Conservation (phyloP, 2,329 filamentous ascomycete species). For the Fusarium sulawesiense region DNA sequence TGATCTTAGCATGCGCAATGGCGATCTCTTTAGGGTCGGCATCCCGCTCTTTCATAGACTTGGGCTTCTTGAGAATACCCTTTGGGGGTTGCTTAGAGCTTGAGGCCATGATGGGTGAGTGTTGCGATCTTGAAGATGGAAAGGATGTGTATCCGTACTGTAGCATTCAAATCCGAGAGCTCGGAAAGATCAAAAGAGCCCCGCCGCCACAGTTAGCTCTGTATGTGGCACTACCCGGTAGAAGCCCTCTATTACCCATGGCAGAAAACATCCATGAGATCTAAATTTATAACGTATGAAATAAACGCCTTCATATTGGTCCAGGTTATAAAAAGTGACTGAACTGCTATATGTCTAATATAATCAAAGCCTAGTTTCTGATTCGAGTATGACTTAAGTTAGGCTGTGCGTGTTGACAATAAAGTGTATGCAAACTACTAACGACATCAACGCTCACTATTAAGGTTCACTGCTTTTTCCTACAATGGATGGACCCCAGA, state of each 20-base stretch:
- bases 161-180: not conserved
- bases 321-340: not conserved
- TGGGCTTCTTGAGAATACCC: constrained; percentile 70
- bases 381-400: not conserved
- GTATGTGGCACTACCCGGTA: constrained; percentile 19
- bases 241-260: not conserved
- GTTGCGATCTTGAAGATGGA: not conserved
- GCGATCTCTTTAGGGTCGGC: constrained; percentile 70
- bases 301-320: not conserved
- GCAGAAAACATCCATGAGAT: not conserved
- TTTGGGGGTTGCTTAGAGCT: constrained; percentile 56
- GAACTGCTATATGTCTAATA: not conserved
- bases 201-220: constrained; percentile 21
- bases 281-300: not conserved
- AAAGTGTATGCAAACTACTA: not conserved
- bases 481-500: not conserved
- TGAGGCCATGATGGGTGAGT: constrained; percentile 41
- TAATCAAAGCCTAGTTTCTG: not conserved
- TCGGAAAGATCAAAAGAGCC: constrained; percentile 11
- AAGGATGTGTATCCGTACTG: constrained; percentile 8
- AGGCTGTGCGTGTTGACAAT: not conserved
- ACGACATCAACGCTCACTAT: not conserved
- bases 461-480: not conserved
- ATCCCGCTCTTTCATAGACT: constrained; percentile 43
- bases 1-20: constrained; percentile 81